phyloP scores from a whole-genome alignment of 2,329 filamentous ascomycete genomes.

The Ramularia endophylla region DNA sequence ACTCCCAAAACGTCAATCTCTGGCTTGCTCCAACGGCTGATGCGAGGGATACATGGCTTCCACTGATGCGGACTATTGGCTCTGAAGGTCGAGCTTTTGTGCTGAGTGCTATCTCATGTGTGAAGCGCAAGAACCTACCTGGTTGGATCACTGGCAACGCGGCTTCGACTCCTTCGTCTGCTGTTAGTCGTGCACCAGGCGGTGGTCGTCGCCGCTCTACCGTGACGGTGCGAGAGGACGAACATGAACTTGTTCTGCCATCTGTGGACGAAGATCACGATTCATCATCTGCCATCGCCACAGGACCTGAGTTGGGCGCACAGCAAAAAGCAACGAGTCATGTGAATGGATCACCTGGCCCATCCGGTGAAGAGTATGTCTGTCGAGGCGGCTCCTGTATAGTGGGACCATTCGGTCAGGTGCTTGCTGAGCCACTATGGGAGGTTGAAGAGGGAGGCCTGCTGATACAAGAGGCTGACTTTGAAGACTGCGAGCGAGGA shows the following conservation, averaged over 20 bases:
- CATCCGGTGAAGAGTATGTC: constrained; percentile 46
- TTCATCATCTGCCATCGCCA: constrained; percentile 4
- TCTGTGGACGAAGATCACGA: constrained; percentile 17
- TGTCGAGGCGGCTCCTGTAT: constrained; percentile 79
- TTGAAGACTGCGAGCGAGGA: constrained; percentile 80
- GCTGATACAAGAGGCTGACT: constrained; percentile 68
- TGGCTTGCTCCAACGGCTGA: constrained; percentile 91
- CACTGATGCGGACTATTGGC: constrained; percentile 75
- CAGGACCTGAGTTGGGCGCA: constrained; percentile 6
- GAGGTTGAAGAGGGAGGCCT: constrained; percentile 63
- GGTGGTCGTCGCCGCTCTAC: constrained; percentile 35
- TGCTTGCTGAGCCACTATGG: constrained; percentile 77
- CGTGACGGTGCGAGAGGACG: constrained; percentile 41
- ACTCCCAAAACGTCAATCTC: constrained; percentile 84
- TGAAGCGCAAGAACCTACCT: constrained; percentile 54
- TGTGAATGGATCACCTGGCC: constrained; percentile 7
- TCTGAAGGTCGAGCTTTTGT: constrained; percentile 82
- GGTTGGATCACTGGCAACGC: constrained; percentile 46
- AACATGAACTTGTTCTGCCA: constrained; percentile 49
- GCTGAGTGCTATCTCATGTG: constrained; percentile 77
- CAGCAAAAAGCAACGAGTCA: constrained; percentile 5
- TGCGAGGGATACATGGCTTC: constrained; percentile 72
- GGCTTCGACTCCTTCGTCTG: not conserved
- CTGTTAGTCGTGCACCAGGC: constrained; percentile 7
- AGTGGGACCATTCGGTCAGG: constrained; percentile 70